phyloP scores from a whole-genome alignment of 2,329 filamentous ascomycete species.

The Lizonia empirigonia region DNA sequence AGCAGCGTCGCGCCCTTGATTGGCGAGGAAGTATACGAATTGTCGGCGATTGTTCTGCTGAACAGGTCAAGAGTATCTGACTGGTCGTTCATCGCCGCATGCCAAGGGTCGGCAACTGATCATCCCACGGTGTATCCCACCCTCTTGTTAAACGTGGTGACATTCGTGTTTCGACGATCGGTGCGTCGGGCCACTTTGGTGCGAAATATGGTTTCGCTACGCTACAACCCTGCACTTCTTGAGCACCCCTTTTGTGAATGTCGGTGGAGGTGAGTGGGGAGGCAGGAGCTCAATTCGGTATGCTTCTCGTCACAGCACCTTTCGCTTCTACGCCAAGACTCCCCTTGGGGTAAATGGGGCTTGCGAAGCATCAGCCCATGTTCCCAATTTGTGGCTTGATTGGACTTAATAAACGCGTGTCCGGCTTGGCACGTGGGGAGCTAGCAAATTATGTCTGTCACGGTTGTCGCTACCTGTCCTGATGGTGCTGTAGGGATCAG shows the following conservation, averaged over 20 bases:
- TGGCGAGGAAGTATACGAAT: background rate
- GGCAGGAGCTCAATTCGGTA: slow-evolving; percentile 1
- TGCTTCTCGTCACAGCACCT: background rate
- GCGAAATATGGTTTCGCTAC: too few relatives aligned
- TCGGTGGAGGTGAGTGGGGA: too few relatives aligned
- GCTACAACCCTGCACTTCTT: too few relatives aligned
- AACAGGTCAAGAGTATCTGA: too few relatives aligned
- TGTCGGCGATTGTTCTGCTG: too few relatives aligned
- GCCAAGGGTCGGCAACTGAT: too few relatives aligned
- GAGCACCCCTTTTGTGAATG: too few relatives aligned
- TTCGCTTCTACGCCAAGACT: slow-evolving; percentile 5
- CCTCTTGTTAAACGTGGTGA: too few relatives aligned
- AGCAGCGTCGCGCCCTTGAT: background rate
- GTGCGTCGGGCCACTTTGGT: too few relatives aligned
- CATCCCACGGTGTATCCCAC: too few relatives aligned
- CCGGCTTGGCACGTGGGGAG: background rate
- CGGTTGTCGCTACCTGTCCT: background rate
- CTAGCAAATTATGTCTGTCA: background rate
- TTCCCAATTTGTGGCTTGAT: slow-evolving; percentile 3
- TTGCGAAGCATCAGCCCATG: background rate
- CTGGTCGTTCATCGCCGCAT: too few relatives aligned
- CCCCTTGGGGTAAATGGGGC: slow-evolving; percentile 1
- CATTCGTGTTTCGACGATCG: too few relatives aligned
- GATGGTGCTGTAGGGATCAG: background rate
- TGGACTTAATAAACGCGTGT: background rate